These are phyloP conservation scores for Moelleriella libera DNA, from an alignment of 2,329 filamentous ascomycete species.

Conservation along the genomic window DNA sequence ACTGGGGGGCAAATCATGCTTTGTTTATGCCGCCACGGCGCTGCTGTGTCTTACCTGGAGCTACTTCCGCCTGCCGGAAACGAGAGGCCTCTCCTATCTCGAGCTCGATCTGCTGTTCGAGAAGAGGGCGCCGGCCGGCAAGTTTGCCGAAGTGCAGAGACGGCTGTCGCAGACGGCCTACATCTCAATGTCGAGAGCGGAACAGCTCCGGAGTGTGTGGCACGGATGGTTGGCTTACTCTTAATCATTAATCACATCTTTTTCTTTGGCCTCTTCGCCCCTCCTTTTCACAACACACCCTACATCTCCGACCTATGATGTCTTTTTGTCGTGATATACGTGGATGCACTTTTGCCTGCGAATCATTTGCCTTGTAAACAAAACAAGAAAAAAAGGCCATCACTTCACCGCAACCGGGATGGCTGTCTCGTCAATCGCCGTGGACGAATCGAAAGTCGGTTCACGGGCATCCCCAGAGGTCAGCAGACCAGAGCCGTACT, in stretches of 20 bases:
- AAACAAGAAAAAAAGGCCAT: too few species aligned
- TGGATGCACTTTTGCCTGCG: too few species aligned
- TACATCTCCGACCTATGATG: too few species aligned
- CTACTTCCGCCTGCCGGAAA: constrained; percentile 13
- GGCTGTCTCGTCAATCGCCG: not conserved
- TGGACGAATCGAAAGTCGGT: not conserved
- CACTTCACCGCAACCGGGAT: too few species aligned
- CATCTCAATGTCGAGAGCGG: constrained; percentile 7
- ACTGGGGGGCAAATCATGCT: constrained; percentile 12
- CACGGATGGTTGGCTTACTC: constrained; percentile 11
- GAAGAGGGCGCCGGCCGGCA: constrained; percentile 9
- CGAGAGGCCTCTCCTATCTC: constrained; percentile 10
- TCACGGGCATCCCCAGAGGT: not conserved
- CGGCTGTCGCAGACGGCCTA: constrained; percentile 8
- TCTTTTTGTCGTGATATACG: too few species aligned
- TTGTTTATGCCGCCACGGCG: constrained; percentile 9
- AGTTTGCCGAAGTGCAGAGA: constrained; percentile 17
- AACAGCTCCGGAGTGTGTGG: constrained; percentile 9
- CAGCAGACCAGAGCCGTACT: not conserved
- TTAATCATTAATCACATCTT: not conserved
- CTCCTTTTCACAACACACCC: too few species aligned
- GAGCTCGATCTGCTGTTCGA: constrained; percentile 15
- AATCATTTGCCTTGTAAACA: too few species aligned
- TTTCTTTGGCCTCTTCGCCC: not conserved
- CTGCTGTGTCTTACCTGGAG: constrained; percentile 11